These are phyloP conservation scores for Salvia sclarea DNA, from an alignment of 305 asterid genomes.

Conservation along the genomic window DNA sequence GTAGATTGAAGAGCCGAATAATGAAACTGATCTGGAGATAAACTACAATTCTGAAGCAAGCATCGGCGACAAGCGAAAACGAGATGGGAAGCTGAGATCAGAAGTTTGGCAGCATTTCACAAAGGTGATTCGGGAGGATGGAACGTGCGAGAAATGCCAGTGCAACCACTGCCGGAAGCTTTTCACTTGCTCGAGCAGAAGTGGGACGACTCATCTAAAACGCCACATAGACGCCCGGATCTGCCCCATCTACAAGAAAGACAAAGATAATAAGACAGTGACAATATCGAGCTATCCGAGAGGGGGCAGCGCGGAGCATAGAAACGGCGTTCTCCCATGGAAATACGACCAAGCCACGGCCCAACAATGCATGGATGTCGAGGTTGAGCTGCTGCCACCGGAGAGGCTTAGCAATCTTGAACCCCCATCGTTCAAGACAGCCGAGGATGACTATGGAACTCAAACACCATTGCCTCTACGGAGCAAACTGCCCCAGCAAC, in stretches of 20 bases:
- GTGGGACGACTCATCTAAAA: slow-evolving; percentile 82
- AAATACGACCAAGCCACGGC: slow-evolving; percentile 48
- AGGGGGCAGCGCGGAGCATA: slow-evolving; percentile 35
- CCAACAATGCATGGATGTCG: slow-evolving; percentile 42
- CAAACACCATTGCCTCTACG: slow-evolving; percentile 39
- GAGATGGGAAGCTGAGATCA: slow-evolving; percentile 68
- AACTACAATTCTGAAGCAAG: slow-evolving; percentile 56
- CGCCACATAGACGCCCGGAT: slow-evolving; percentile 72
- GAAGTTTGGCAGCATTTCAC: slow-evolving; percentile 84
- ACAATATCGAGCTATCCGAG: slow-evolving; percentile 35
- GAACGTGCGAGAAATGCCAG: slow-evolving; percentile 62
- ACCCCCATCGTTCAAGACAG: slow-evolving; percentile 32
- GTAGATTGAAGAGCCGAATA: slow-evolving; percentile 56
- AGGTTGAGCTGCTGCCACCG: slow-evolving; percentile 44
- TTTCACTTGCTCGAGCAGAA: slow-evolving; percentile 66
- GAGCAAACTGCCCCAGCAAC: slow-evolving; percentile 43
- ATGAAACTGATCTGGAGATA: slow-evolving; percentile 46
- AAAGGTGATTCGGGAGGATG: slow-evolving; percentile 67
- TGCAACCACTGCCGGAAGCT: slow-evolving; percentile 75
- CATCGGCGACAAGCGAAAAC: slow-evolving; percentile 58
- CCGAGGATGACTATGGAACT: slow-evolving; percentile 40
- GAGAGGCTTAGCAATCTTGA: slow-evolving; percentile 41
- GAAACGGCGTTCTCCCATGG: slow-evolving; percentile 41
- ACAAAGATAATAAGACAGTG: slow-evolving; percentile 35
- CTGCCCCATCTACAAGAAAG: slow-evolving; percentile 59